Conservation (phyloP, 345 rosid species). For the Bruguiera gymnorhiza region DNA sequence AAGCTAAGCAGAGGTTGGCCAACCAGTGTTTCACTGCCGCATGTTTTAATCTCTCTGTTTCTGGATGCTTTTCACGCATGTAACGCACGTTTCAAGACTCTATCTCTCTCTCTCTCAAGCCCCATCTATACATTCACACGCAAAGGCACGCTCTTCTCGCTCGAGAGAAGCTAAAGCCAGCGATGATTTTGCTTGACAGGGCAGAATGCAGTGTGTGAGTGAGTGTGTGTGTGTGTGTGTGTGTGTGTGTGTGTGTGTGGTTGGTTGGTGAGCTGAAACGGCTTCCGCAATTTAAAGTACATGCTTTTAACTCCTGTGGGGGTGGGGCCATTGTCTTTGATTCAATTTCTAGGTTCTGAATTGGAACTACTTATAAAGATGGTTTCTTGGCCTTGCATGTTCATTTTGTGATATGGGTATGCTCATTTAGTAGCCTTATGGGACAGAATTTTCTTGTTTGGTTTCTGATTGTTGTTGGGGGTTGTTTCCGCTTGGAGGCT, state of each 20-base stretch:
- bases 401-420: slow-evolving; percentile 13
- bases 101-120: background rate
- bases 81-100: slow-evolving; percentile 16
- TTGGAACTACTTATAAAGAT: background rate
- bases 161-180: background rate
- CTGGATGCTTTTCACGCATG: slow-evolving; percentile 27
- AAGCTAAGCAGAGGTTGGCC: background rate
- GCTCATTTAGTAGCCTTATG: slow-evolving; percentile 9
- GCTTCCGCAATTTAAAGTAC: background rate
- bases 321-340: too few relatives aligned
- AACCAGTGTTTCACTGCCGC: slow-evolving; percentile 2
- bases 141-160: background rate
- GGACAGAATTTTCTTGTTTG: slow-evolving; percentile 2
- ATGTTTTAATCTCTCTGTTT: slow-evolving; percentile 1
- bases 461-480: slow-evolving; percentile 6
- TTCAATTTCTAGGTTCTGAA: background rate
- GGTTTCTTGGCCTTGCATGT: slow-evolving; percentile 18
- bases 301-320: background rate
- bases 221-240: background rate
- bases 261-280: slow-evolving; percentile 10
- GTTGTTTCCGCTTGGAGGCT: slow-evolving; percentile 8
- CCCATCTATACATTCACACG: background rate
- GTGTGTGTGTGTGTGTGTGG: background rate
- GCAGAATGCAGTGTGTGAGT: slow-evolving; percentile 6
- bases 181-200: background rate